These are phyloP conservation scores for Sungouiozyma intestinalis DNA, from an alignment of 805 yeast species.

Conservation along the genomic window DNA sequence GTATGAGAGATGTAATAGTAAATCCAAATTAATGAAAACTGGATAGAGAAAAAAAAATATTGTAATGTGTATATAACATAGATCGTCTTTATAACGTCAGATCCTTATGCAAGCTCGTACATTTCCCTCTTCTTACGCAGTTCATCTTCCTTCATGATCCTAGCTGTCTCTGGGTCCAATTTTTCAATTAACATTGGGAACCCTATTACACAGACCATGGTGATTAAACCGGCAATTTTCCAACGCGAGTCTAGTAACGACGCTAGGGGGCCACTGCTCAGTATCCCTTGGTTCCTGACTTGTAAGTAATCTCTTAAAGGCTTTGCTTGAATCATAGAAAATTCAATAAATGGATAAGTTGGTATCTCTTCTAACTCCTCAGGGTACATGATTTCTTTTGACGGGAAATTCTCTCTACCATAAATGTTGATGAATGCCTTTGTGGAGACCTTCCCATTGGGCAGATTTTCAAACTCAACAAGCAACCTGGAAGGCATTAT, in stretches of 20 bases:
- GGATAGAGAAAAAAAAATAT: not conserved
- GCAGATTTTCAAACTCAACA: conserved; percentile 14
- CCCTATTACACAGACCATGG: conserved; percentile 17
- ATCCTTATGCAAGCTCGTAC: conserved; percentile 8
- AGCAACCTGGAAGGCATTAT: conserved; percentile 27
- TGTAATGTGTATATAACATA: not conserved
- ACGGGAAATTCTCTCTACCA: conserved; percentile 28
- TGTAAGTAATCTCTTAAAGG: conserved; percentile 30
- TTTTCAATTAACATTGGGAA: conserved; percentile 32
- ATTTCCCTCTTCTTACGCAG: conserved; percentile 18
- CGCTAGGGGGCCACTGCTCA: conserved; percentile 31
- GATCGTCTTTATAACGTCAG: not conserved
- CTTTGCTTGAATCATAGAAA: conserved; percentile 16
- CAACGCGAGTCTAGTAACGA: conserved; percentile 30
- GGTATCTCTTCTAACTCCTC: conserved; percentile 19
- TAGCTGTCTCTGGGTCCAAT: conserved; percentile 33
- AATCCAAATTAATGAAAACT: conserved; percentile 6
- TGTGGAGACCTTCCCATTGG: conserved; percentile 10
- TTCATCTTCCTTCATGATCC: conserved; percentile 25
- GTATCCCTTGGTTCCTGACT: conserved; percentile 25
- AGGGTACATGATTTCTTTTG: conserved; percentile 23
- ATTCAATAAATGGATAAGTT: conserved; percentile 14
- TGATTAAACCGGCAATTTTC: conserved; percentile 27
- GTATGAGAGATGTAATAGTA: conserved; percentile 40
- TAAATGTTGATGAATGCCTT: conserved; percentile 24